Percentiles rank a stretch among this genome's conserved stretches.
These are phyloP conservation scores for Geosmithia putterillii DNA, from an alignment of 2,329 filamentous ascomycete species.

Conservation along the genomic window DNA sequence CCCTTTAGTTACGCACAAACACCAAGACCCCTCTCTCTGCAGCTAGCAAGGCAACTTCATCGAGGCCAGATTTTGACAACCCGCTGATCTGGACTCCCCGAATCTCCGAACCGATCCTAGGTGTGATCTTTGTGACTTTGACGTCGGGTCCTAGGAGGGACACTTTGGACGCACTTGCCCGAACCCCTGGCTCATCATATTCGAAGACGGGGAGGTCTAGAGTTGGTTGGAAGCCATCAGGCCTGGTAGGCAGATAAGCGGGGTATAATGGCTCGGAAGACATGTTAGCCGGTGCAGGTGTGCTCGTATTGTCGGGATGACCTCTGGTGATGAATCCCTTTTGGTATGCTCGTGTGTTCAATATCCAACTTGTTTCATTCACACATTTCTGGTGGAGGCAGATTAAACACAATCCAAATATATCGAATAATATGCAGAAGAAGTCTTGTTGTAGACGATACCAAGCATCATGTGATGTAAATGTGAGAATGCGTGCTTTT, in stretches of 20 bases:
- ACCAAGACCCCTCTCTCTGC: slow-evolving; percentile 17
- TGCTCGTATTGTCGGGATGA: no score
- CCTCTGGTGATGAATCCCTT: no score
- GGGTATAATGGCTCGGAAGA: slow-evolving; percentile 16
- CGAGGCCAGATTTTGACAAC: slow-evolving; percentile 10
- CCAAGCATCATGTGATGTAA: no score
- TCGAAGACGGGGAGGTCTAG: slow-evolving; percentile 13
- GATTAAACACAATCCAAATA: no score
- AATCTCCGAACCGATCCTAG: slow-evolving; percentile 15
- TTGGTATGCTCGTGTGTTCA: no score
- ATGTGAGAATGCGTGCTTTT: no score
- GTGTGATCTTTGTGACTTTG: slow-evolving; percentile 11
- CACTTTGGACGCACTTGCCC: slow-evolving; percentile 14
- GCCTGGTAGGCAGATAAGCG: slow-evolving; percentile 17
- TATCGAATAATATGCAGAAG: no score
- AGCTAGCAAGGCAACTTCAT: slow-evolving; percentile 16
- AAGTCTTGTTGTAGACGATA: no score
- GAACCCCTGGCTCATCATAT: slow-evolving; percentile 14
- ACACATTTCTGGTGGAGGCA: no score
- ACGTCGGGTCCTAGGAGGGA: slow-evolving; percentile 8
- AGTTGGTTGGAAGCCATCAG: slow-evolving; percentile 14
- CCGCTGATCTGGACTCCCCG: slow-evolving; percentile 14
- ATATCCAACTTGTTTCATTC: no score
- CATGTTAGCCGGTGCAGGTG: slow-evolving; percentile 4
- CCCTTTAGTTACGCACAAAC: slow-evolving; percentile 10